Conservation (phyloP, 164 flowering plant genomes). For the Vitis cinerea region DNA sequence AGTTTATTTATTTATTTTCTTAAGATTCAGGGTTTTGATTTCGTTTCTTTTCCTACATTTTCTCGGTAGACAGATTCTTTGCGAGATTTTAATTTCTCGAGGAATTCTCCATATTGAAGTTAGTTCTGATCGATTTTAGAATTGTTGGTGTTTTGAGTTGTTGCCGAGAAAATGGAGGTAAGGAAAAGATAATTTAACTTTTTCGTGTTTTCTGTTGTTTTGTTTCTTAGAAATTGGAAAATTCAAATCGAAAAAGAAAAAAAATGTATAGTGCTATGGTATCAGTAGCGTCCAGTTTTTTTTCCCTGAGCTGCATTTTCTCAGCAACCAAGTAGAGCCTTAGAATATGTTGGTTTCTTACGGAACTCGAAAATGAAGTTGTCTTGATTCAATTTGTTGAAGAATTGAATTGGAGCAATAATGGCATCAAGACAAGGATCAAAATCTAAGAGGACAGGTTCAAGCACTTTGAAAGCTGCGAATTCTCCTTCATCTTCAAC, state of each 20-base stretch:
- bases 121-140: too few species aligned
- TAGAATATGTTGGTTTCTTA: background rate
- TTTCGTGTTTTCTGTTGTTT: too few species aligned
- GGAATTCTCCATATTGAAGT: too few species aligned
- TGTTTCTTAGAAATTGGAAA: too few species aligned
- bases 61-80: too few species aligned
- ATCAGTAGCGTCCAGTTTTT: background rate
- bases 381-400: slow-evolving; percentile 2
- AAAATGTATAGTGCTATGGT: too few species aligned
- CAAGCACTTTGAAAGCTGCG: slow-evolving; percentile 30
- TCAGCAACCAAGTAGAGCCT: background rate
- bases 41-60: background rate
- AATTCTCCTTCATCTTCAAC: slow-evolving; percentile 67
- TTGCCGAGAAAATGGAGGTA: too few species aligned
- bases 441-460: slow-evolving; percentile 40
- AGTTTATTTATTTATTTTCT: background rate
- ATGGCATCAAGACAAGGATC: slow-evolving; percentile 65
- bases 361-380: background rate
- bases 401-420: slow-evolving; percentile 9
- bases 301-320: background rate
- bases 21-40: background rate
- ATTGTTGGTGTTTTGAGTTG: too few species aligned
- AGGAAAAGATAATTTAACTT: too few species aligned
- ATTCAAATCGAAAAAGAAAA: too few species aligned
- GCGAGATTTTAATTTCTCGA: too few species aligned